Conservation (phyloP, 768 basidiomycete genomes). For the Suillus cothurnatus region DNA sequence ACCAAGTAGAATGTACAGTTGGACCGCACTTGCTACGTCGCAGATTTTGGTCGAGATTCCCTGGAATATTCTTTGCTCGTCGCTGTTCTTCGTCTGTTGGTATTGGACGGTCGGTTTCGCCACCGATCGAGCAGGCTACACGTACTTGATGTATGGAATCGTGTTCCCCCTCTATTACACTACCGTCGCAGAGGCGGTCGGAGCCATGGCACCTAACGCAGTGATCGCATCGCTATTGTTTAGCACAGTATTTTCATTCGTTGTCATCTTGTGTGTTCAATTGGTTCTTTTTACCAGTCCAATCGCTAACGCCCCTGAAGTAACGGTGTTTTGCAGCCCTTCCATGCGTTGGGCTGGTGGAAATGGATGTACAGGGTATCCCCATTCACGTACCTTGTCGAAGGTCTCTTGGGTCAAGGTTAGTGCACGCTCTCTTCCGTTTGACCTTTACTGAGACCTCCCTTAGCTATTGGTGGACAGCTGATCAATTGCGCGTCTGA, state of each 20-base stretch:
- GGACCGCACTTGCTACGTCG: constrained; percentile 58
- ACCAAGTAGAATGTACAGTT: constrained; percentile 63
- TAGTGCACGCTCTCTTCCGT: not conserved
- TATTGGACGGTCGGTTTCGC: constrained; percentile 49
- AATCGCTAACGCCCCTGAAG: constrained; percentile 22
- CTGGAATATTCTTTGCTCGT: constrained; percentile 42
- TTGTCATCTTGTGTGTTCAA: constrained; percentile 43
- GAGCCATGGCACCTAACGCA: constrained; percentile 43
- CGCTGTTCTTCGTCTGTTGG: constrained; percentile 50
- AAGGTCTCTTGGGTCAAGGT: constrained; percentile 39
- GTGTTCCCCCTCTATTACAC: constrained; percentile 46
- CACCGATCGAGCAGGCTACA: constrained; percentile 40
- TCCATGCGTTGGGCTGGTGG: constrained; percentile 36
- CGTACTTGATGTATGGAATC: constrained; percentile 40
- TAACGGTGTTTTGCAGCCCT: constrained; percentile 52
- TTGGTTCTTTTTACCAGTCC: not conserved
- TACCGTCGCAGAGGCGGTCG: constrained; percentile 44
- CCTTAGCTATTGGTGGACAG: constrained; percentile 43
- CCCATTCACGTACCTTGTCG: constrained; percentile 54
- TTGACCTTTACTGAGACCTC: constrained; percentile 3
- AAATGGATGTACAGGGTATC: constrained; percentile 45
- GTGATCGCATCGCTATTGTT: constrained; percentile 43
- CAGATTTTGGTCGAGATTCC: constrained; percentile 51
- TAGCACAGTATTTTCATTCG: constrained; percentile 41
- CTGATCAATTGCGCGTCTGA: constrained; percentile 47